Conservation (phyloP, 2,329 filamentous ascomycete genomes). For the Pseudomassariella vexata region DNA sequence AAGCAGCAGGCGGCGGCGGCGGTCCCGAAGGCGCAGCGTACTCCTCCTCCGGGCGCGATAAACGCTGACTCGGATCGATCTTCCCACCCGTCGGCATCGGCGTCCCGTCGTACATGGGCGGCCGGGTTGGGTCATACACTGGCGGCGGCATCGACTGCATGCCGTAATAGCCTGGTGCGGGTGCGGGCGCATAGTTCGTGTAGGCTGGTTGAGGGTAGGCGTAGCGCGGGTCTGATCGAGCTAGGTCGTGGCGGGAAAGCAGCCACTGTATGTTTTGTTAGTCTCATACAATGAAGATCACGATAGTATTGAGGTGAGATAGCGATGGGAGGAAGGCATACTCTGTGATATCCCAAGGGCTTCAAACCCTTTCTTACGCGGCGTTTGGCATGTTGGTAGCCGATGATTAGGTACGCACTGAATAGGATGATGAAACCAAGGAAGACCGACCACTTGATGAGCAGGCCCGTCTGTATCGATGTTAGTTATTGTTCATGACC, state of each 20-base stretch:
- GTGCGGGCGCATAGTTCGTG: slow-evolving; percentile 29
- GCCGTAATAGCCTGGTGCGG: slow-evolving; percentile 33
- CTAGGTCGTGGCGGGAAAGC: slow-evolving; percentile 39
- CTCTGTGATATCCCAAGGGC: slow-evolving; percentile 65
- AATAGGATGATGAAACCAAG: slow-evolving; percentile 53
- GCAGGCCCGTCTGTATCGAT: slow-evolving; percentile 47
- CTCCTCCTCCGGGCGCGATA: slow-evolving; percentile 19
- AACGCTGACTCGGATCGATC: slow-evolving; percentile 45
- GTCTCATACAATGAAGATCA: neutral
- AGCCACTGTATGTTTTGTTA: slow-evolving; percentile 37
- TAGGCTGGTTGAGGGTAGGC: slow-evolving; percentile 36
- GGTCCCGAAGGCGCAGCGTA: slow-evolving; percentile 44
- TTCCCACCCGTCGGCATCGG: slow-evolving; percentile 32
- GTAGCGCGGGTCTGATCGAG: slow-evolving; percentile 43
- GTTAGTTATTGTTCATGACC: neutral
- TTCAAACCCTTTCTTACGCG: slow-evolving; percentile 60
- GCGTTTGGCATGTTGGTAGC: slow-evolving; percentile 63
- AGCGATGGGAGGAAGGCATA: slow-evolving; percentile 28
- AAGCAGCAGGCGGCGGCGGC: slow-evolving; percentile 32
- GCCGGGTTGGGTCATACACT: slow-evolving; percentile 53
- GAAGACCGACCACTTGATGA: slow-evolving; percentile 69
- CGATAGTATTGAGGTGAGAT: neutral
- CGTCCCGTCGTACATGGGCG: slow-evolving; percentile 45
- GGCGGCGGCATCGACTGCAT: slow-evolving; percentile 52
- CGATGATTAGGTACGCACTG: slow-evolving; percentile 57